Conservation (phyloP, 2,329 filamentous ascomycete species). For the Alternaria infectoria region DNA sequence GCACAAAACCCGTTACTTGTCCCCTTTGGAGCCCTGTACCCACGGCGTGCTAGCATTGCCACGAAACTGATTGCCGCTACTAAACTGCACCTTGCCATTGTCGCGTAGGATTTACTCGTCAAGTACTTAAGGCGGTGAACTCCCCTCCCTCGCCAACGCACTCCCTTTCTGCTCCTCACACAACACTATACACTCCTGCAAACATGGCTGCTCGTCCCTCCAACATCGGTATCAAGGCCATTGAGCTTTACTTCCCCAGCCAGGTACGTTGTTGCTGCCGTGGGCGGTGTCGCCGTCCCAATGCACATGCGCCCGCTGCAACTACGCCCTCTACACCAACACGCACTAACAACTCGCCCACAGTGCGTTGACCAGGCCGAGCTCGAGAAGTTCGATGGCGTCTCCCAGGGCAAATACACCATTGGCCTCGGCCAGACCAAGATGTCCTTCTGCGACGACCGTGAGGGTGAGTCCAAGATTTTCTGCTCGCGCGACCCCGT, state of each 20-base stretch:
- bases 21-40: slow-evolving; percentile 21
- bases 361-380: slow-evolving; percentile 62
- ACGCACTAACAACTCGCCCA: slow-evolving; percentile 20
- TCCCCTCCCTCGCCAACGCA: slow-evolving; percentile 26
- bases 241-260: slow-evolving; percentile 62
- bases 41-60: slow-evolving; percentile 37
- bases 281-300: background rate
- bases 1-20: slow-evolving; percentile 34
- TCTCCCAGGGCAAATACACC: slow-evolving; percentile 59
- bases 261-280: slow-evolving; percentile 48
- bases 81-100: slow-evolving; percentile 46
- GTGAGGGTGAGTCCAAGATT: slow-evolving; percentile 52
- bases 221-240: slow-evolving; percentile 62
- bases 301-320: background rate
- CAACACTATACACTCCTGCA: slow-evolving; percentile 22
- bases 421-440: slow-evolving; percentile 62
- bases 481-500: background rate
- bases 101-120: slow-evolving; percentile 27
- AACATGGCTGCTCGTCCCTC: slow-evolving; percentile 55
- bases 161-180: slow-evolving; percentile 22
- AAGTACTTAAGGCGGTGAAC: slow-evolving; percentile 45
- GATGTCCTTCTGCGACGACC: slow-evolving; percentile 63
- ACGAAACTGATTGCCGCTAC: slow-evolving; percentile 40
- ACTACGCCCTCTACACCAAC: slow-evolving; percentile 8
- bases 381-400: slow-evolving; percentile 63